phyloP scores from a whole-genome alignment of 495 filamentous ascomycete species.

The Glarea lozoyensis region DNA sequence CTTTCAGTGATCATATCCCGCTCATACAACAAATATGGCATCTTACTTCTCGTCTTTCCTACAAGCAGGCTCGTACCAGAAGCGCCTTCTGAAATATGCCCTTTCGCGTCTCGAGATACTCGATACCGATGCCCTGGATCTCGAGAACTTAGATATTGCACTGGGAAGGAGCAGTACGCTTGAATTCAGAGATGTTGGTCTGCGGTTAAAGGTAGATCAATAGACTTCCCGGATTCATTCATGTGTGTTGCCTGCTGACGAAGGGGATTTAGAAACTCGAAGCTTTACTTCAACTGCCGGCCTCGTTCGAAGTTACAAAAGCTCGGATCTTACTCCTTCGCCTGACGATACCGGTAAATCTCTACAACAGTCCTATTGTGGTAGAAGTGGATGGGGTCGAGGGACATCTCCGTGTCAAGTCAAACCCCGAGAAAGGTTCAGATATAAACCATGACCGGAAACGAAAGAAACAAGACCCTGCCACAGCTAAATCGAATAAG shows the following conservation, averaged over 20 bases:
- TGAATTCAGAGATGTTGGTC: slow-evolving; percentile 71
- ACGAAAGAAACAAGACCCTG: slow-evolving; percentile 3
- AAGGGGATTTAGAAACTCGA: slow-evolving; percentile 72
- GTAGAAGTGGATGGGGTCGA: slow-evolving; percentile 73
- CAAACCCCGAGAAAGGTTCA: slow-evolving; percentile 12
- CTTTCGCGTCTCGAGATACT: slow-evolving; percentile 71
- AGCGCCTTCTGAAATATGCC: slow-evolving; percentile 72
- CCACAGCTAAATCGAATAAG: background rate
- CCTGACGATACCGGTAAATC: slow-evolving; percentile 71
- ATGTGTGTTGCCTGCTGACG: no score
- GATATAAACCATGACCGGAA: slow-evolving; percentile 23
- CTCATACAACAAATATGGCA: slow-evolving; percentile 31
- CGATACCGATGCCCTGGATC: slow-evolving; percentile 70
- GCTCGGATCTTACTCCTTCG: slow-evolving; percentile 63
- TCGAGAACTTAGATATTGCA: slow-evolving; percentile 69
- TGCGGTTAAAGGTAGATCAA: slow-evolving; percentile 58
- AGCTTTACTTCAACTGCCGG: slow-evolving; percentile 60
- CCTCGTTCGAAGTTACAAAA: slow-evolving; percentile 55
- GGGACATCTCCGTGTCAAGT: slow-evolving; percentile 42
- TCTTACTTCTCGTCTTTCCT: slow-evolving; percentile 61
- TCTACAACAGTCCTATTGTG: slow-evolving; percentile 68
- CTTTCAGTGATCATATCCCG: background rate
- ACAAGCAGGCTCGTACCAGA: slow-evolving; percentile 70
- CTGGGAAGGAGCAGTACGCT: slow-evolving; percentile 68
- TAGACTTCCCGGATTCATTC: slow-evolving; percentile 1